Conservation (phyloP, 1,284 basidiomycete species). For the Rhodofomes roseus region DNA sequence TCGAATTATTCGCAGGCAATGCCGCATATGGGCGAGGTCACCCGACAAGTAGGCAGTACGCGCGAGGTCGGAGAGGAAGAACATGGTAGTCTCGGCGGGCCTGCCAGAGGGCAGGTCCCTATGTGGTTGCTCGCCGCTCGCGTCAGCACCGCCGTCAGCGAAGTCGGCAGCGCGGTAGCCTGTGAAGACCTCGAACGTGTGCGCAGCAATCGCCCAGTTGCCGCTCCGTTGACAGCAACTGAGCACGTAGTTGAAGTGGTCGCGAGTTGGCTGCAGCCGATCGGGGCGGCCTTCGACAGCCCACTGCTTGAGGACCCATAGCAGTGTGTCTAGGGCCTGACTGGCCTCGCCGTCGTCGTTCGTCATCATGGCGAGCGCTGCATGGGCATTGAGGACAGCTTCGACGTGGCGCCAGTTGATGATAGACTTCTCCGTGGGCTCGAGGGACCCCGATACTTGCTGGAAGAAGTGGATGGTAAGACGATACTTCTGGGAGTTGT, state of each 20-base stretch:
- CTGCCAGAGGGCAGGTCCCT: conserved; percentile 25
- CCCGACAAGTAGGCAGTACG: conserved; percentile 48
- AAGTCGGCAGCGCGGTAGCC: conserved; percentile 54
- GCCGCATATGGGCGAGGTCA: conserved; percentile 46
- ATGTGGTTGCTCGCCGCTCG: conserved; percentile 2
- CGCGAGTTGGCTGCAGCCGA: conserved; percentile 42
- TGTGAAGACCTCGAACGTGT: conserved; percentile 63
- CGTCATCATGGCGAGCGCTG: conserved; percentile 37
- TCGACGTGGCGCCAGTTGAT: conserved; percentile 54
- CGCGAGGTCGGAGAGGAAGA: conserved; percentile 49
- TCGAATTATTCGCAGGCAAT: conserved; percentile 51
- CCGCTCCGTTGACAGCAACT: conserved; percentile 52
- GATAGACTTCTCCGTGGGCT: conserved; percentile 30
- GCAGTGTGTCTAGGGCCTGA: conserved; percentile 50
- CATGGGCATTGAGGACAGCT: conserved; percentile 50
- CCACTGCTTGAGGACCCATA: conserved; percentile 60
- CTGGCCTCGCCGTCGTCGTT: conserved; percentile 23
- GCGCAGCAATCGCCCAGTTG: conserved; percentile 57
- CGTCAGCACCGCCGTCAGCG: conserved; percentile 35
- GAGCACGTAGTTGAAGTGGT: conserved; percentile 54
- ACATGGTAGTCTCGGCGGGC: conserved; percentile 35
- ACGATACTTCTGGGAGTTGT: conserved; percentile 39
- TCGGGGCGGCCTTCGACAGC: conserved; percentile 27
- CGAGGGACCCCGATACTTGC: conserved; percentile 41
- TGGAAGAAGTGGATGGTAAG: conserved; percentile 53